Percentiles rank a stretch among this genome's conserved stretches.
Evolutionary conservation across 139 green algal species (phyloP).

Genomic region (Edaphochlamys debaryana): DNA sequence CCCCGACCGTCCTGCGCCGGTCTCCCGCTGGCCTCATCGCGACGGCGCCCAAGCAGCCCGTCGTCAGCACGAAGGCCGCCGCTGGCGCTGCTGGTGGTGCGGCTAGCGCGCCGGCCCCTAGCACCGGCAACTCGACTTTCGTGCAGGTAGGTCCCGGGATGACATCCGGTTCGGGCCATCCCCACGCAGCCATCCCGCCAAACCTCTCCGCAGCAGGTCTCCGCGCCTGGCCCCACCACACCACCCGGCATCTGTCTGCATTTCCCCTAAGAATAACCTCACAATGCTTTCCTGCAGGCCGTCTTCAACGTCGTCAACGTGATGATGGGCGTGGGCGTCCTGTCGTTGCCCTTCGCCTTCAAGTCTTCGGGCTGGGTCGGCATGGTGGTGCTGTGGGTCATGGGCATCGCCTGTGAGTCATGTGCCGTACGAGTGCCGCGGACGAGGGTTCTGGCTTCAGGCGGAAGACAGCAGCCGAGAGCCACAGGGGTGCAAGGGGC

Average conservation of each 20-base stretch:
- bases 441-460: no score
- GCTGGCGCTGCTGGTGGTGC: constrained; percentile 8
- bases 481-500: no score
- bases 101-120: not conserved
- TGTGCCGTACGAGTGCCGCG: no score
- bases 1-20: no score
- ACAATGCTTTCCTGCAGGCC: not conserved
- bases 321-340: constrained; percentile 75
- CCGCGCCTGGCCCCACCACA: no score
- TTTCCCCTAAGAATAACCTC: no score
- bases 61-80: not conserved
- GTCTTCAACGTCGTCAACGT: constrained; percentile 74
- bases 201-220: no score
- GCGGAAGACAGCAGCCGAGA: no score
- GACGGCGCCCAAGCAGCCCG: no score
- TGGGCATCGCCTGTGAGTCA: constrained; percentile 71
- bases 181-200: no score
- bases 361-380: constrained; percentile 71
- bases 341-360: constrained; percentile 73
- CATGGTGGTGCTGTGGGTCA: constrained; percentile 64
- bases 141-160: not conserved
- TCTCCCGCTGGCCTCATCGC: no score
- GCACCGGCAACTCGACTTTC: constrained; percentile 31
- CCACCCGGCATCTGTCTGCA: no score
- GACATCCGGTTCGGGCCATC: not conserved